Evolutionary conservation across 331 rosid species (phyloP), one percentile per base, ranked within the genome.

Genomic region (Telfairia occidentalis): DNA sequence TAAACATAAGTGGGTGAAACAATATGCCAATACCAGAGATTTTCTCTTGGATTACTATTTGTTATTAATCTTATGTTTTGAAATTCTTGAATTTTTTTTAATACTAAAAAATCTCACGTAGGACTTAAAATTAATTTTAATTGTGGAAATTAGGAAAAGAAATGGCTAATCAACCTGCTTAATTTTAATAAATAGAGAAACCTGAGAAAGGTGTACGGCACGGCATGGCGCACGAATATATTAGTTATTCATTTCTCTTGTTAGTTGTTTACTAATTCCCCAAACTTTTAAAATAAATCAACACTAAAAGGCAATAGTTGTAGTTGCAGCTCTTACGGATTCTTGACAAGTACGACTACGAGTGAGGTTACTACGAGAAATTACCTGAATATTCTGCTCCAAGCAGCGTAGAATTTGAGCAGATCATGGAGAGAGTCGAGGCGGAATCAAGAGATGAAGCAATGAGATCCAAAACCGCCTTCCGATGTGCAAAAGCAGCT

Each of bases 401-500:
- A 11, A 52, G 21, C 18, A 55, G 32, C 23, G 23, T 6, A 38
- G 21, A 54, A 3, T 52, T 5, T 3, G 34, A 74, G 38, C 9
- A 21, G 50, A 30, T 30, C 69, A 76, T 76, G 78, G 79, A 78
- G 73, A 60, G 13, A 23, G 58, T 38, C 16, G 76, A 74, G 5
- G 80, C 76, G 76, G 81, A 82, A 57, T 75, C 71, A 72, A 60
- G 73, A 32, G 76, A 49, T 58, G 86, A 72, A 76, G 77, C 60
- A 43, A 61, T 60, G 81, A 76, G 73, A 76, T 79, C 85, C 52
- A 78, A 23, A 73, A 40, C 23, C 5, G 79, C 80, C 9, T 7
- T 81, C 46, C 89, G 88, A 38, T 81, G 90, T 59, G 88, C 90
- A 13, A 90, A 86, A 78, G 91, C 87, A 7, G 87, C 90, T 9